Conservation (phyloP, 768 basidiomycete species). For the Amanita phalloides region DNA sequence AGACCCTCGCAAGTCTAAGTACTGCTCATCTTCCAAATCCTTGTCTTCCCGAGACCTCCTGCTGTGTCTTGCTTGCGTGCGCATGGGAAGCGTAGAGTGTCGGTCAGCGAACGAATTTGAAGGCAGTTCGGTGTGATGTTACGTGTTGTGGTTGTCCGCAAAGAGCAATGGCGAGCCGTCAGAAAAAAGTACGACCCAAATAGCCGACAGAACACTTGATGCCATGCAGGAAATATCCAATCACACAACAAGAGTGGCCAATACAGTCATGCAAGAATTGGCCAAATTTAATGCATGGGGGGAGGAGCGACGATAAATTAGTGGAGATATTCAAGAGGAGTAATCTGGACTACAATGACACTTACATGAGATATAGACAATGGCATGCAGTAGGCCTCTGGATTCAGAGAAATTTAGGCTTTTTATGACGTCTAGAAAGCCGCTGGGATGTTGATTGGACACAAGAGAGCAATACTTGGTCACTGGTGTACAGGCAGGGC, state of each 20-base stretch:
- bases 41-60: slow-evolving; percentile 44
- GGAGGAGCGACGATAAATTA: not conserved
- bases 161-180: slow-evolving; percentile 22
- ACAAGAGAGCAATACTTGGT: not conserved
- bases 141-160: slow-evolving; percentile 21
- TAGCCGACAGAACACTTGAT: slow-evolving; percentile 1
- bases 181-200: slow-evolving; percentile 2
- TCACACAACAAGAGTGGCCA: slow-evolving; percentile 8
- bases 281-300: not conserved
- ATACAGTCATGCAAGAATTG: not conserved
- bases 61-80: slow-evolving; percentile 32
- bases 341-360: not conserved
- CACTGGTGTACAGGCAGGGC: not conserved
- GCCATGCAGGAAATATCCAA: not conserved
- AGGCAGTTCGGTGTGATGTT: slow-evolving; percentile 16
- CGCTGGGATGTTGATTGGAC: not conserved
- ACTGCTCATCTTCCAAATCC: slow-evolving; percentile 37
- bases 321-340: not conserved
- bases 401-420: not conserved
- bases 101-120: slow-evolving; percentile 11
- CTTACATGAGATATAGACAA: not conserved
- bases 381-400: not conserved
- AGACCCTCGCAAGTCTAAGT: slow-evolving; percentile 30
- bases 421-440: not conserved
- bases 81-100: slow-evolving; percentile 23